Percentiles rank a stretch among this genome's conserved stretches.
These are phyloP conservation scores for Arxiozyma heterogenica DNA, from an alignment of 1,139 yeast species.

Conservation along the genomic window DNA sequence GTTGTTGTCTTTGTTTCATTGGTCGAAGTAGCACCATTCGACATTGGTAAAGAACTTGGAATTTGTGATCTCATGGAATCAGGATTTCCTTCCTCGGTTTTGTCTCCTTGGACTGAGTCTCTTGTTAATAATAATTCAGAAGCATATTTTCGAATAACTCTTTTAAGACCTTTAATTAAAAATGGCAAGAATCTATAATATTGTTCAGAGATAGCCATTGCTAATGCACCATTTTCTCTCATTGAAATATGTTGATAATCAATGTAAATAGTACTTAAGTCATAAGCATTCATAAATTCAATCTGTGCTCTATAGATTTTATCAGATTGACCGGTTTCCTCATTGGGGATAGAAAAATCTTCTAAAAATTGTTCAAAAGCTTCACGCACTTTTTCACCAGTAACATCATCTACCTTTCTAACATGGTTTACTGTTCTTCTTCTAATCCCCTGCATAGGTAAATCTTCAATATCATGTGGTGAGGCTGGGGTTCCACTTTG, in stretches of 20 bases:
- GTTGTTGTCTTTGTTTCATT: conserved; percentile 18
- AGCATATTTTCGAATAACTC: conserved; percentile 63
- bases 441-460: conserved; percentile 25
- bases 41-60: conserved; percentile 9
- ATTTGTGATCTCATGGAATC: conserved; percentile 5
- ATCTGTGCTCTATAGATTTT: conserved; percentile 70
- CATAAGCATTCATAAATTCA: conserved; percentile 69
- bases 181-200: conserved; percentile 89
- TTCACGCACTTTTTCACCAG: conserved; percentile 90
- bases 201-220: conserved; percentile 82
- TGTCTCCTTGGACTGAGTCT: conserved; percentile 38
- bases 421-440: conserved; percentile 47
- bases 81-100: conserved; percentile 24
- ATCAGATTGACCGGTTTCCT: conserved; percentile 35
- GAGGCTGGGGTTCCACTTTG: conserved; percentile 9
- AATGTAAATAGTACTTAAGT: conserved; percentile 69
- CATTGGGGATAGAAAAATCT: conserved; percentile 36
- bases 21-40: conserved; percentile 18
- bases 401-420: conserved; percentile 80
- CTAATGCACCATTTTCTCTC: conserved; percentile 79
- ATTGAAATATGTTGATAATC: conserved; percentile 73
- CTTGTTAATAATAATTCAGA: conserved; percentile 45
- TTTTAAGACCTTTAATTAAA: conserved; percentile 62
- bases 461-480: conserved; percentile 3
- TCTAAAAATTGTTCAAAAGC: conserved; percentile 80